phyloP scores from a whole-genome alignment of 2,329 filamentous ascomycete species.

The Monilinia polystroma region DNA sequence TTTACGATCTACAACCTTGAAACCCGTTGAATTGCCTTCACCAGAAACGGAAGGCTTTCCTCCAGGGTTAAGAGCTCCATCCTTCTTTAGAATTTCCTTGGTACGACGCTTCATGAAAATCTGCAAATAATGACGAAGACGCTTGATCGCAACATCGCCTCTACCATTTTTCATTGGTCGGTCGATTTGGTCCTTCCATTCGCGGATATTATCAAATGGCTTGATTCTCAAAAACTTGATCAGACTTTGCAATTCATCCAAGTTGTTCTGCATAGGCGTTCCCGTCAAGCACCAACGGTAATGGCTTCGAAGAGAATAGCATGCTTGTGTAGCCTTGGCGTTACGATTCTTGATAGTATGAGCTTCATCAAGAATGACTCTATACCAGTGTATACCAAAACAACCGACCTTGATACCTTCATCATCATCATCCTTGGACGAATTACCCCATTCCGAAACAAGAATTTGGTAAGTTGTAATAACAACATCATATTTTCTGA shows the following conservation, averaged over 20 bases:
- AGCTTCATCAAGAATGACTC: conserved; percentile 91
- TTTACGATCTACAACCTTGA: conserved; percentile 90
- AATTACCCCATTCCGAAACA: conserved; percentile 80
- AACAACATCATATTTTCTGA: conserved; percentile 88
- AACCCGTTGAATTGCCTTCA: conserved; percentile 59
- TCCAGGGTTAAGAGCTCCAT: conserved; percentile 75
- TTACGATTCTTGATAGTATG: conserved; percentile 99
- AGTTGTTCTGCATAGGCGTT: conserved; percentile 96
- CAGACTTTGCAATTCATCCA: conserved; percentile 92
- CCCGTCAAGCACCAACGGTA: conserved; percentile 97
- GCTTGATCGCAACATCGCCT: conserved; percentile 82
- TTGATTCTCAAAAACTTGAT: conserved; percentile 91
- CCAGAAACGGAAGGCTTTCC: conserved; percentile 55
- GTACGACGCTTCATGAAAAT: conserved; percentile 99
- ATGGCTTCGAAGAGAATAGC: conserved; percentile 77
- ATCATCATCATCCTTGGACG: conserved; percentile 57
- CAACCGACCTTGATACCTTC: conserved; percentile 72
- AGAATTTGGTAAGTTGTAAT: conserved; percentile 97
- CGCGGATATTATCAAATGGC: conserved; percentile 80
- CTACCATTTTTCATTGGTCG: conserved; percentile 85
- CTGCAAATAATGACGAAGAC: conserved; percentile 79
- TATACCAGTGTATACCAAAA: conserved; percentile 92
- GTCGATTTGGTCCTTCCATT: conserved; percentile 92
- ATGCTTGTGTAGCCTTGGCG: conserved; percentile 91
- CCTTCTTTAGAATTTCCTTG: conserved; percentile 91